These are phyloP conservation scores for Malus hybrid DNA, from an alignment of 331 rosid species.

Conservation along the genomic window DNA sequence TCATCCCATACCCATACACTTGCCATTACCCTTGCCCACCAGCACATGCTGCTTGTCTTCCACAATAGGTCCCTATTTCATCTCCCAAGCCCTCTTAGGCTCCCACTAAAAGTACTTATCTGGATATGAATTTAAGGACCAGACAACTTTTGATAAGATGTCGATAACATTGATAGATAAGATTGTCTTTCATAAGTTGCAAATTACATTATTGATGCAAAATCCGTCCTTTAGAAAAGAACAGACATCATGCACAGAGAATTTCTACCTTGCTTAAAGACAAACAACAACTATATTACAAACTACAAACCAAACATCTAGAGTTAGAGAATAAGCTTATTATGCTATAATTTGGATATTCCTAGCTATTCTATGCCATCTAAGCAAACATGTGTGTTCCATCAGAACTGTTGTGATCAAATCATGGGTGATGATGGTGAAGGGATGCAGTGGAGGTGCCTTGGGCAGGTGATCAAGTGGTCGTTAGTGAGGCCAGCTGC, in stretches of 20 bases:
- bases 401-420: not conserved
- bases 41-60: conserved; percentile 14
- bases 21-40: conserved; percentile 10
- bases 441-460: conserved; percentile 18
- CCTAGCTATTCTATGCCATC: not conserved
- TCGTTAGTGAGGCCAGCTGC: conserved; percentile 33
- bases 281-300: no score
- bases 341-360: not conserved
- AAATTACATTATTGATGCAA: no score
- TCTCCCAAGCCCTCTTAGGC: not conserved
- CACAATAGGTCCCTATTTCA: not conserved
- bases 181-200: no score
- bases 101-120: not conserved
- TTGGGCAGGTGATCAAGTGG: conserved; percentile 29
- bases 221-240: no score
- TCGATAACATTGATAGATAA: no score
- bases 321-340: no score
- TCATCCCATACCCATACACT: conserved; percentile 2
- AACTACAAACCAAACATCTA: no score
- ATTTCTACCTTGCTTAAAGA: no score
- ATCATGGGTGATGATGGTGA: not conserved
- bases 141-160: no score
- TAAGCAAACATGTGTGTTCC: not conserved
- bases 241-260: no score
- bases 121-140: no score